Evolutionary conservation across 163 green algal genomes (phyloP).

Genomic region (Scenedesmus sp.): DNA sequence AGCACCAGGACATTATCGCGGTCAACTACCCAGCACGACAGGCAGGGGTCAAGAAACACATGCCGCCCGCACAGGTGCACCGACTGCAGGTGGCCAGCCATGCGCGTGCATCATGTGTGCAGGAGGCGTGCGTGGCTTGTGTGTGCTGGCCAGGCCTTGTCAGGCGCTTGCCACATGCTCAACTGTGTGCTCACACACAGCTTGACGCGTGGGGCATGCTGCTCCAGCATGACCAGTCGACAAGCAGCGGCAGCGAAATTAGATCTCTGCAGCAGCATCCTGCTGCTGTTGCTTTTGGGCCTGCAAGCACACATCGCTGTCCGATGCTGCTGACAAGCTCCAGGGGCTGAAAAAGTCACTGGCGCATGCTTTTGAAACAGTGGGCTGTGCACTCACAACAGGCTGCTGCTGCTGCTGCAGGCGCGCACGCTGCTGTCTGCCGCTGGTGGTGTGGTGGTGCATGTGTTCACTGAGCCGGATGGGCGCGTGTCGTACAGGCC

Average conservation of each 20-base stretch:
- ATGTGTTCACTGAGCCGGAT: slow-evolving; percentile 27
- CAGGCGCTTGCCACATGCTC: not conserved
- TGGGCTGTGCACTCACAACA: too few species aligned
- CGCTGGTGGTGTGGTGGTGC: slow-evolving; percentile 4
- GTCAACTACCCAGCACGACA: slow-evolving; percentile 64
- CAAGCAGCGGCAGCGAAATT: not conserved
- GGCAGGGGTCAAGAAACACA: slow-evolving; percentile 77
- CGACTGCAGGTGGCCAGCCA: not conserved
- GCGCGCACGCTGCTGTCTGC: not conserved
- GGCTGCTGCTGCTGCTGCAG: not conserved
- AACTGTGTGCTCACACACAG: too few species aligned
- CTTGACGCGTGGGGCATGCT: too few species aligned
- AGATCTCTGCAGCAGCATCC: not conserved
- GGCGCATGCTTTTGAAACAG: too few species aligned
- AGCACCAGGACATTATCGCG: slow-evolving; percentile 78
- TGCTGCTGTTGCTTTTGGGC: not conserved
- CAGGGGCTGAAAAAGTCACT: not conserved
- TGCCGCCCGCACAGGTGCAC: slow-evolving; percentile 65
- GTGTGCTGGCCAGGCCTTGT: not conserved
- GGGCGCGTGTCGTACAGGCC: slow-evolving; percentile 67
- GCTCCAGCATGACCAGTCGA: not conserved
- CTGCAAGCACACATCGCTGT: not conserved
- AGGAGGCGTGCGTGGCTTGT: too few species aligned
- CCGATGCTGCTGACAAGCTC: not conserved
- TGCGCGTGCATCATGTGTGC: not conserved